A percentile compares a stretch with the other conserved stretches of the same genome.
phyloP scores from a whole-genome alignment of 345 rosid genomes.

The Citrus australasica region DNA sequence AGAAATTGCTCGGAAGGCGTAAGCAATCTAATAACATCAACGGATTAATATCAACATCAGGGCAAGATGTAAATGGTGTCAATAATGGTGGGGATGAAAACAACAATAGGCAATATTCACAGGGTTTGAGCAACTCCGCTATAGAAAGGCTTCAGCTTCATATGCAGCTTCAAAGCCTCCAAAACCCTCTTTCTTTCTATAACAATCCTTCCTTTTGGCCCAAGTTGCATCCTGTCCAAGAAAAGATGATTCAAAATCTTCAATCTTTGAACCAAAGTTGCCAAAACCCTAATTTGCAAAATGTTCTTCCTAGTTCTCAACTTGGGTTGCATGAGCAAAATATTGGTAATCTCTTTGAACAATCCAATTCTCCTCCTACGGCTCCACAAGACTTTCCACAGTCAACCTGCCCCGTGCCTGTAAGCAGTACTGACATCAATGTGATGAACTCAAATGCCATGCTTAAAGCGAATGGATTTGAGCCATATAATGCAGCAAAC shows the following conservation, averaged over 20 bases:
- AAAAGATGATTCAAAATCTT: constrained; percentile 34
- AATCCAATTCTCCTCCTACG: constrained; percentile 9
- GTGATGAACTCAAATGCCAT: constrained; percentile 11
- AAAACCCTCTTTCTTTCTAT: constrained; percentile 58
- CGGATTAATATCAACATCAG: constrained; percentile 17
- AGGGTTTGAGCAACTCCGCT: constrained; percentile 64
- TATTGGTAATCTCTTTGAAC: constrained; percentile 8
- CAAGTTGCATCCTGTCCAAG: constrained; percentile 59
- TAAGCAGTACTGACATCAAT: background rate
- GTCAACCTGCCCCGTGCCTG: constrained; percentile 7
- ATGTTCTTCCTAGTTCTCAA: constrained; percentile 15
- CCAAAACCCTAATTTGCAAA: constrained; percentile 18
- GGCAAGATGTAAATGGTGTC: constrained; percentile 22
- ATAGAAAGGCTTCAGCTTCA: constrained; percentile 91
- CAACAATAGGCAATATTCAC: constrained; percentile 23
- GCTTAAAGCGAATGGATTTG: background rate
- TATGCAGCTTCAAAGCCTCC: constrained; percentile 81
- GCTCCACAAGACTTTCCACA: constrained; percentile 19
- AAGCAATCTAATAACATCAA: constrained; percentile 45
- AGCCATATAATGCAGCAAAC: constrained; percentile 8
- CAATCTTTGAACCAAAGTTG: constrained; percentile 29
- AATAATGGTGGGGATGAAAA: constrained; percentile 19
- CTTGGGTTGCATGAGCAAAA: constrained; percentile 16
- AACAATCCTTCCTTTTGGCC: constrained; percentile 72
- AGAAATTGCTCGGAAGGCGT: constrained; percentile 81